Conservation (phyloP, 2,329 filamentous ascomycete genomes). For the Blastomyces parvus region DNA sequence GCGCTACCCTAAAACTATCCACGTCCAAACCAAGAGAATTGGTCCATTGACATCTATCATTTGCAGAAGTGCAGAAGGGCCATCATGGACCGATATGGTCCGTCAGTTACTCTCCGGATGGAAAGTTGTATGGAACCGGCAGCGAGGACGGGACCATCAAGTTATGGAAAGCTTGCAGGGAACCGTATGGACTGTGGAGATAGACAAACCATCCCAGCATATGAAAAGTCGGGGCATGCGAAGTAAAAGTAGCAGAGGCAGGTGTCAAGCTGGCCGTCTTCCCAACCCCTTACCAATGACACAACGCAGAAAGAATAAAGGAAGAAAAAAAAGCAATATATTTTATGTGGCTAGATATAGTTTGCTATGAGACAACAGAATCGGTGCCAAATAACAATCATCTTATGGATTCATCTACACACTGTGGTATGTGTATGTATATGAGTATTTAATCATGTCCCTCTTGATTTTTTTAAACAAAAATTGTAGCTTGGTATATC, state of each 20-base stretch:
- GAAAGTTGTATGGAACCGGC: slow-evolving; percentile 89
- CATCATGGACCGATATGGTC: slow-evolving; percentile 98
- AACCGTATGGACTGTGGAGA: slow-evolving; percentile 57
- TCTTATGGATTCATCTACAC: background rate
- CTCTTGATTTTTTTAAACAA: background rate
- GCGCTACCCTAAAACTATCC: slow-evolving; percentile 3
- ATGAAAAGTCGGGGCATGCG: background rate
- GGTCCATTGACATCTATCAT: slow-evolving; percentile 16
- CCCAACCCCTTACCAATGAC: background rate
- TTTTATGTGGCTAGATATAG: background rate
- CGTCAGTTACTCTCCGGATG: slow-evolving; percentile 85
- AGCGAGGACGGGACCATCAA: slow-evolving; percentile 98
- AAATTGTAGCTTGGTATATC: background rate
- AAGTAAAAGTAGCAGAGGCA: background rate
- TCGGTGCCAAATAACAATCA: background rate
- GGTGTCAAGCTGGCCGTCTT: background rate
- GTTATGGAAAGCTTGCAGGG: slow-evolving; percentile 62
- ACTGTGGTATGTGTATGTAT: background rate
- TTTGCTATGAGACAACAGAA: background rate
- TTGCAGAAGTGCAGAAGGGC: slow-evolving; percentile 77
- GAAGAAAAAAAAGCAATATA: background rate
- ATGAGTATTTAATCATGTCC: background rate
- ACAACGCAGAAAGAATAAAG: background rate
- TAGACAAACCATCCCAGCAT: slow-evolving; percentile 21
- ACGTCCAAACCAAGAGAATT: slow-evolving; percentile 3